phyloP scores from a whole-genome alignment of 2,329 filamentous ascomycete species.

The Sclerotinia trifoliorum region DNA sequence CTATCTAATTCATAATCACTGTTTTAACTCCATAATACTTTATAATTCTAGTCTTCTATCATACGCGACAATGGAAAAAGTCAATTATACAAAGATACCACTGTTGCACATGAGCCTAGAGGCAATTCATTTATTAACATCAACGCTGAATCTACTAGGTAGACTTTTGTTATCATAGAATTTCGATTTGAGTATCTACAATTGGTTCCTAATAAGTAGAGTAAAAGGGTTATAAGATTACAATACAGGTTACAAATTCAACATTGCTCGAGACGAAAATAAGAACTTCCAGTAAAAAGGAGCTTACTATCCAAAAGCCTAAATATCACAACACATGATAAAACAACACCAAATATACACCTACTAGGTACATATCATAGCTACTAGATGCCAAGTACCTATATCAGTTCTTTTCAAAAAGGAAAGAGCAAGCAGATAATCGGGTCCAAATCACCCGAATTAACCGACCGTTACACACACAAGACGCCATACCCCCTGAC shows the following conservation, averaged over 20 bases:
- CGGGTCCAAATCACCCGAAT: not conserved
- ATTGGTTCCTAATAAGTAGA: not conserved
- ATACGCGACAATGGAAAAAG: too few relatives aligned
- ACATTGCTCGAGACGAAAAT: not conserved
- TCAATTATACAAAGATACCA: too few relatives aligned
- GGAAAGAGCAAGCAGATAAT: not conserved
- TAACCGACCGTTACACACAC: not conserved
- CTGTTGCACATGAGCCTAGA: too few relatives aligned
- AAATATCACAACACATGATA: not conserved
- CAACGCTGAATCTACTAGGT: too few relatives aligned
- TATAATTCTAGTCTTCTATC: too few relatives aligned
- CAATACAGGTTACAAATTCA: not conserved
- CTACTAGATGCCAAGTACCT: too few relatives aligned
- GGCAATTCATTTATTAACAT: not conserved
- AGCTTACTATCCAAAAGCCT: not conserved
- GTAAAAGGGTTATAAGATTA: not conserved
- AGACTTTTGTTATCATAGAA: too few relatives aligned
- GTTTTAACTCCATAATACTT: too few relatives aligned
- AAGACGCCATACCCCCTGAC: constrained; percentile 3
- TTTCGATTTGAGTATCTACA: too few relatives aligned
- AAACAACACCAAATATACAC: not conserved
- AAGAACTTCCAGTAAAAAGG: not conserved
- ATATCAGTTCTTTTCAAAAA: not conserved
- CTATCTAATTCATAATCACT: too few relatives aligned
- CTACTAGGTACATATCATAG: too few relatives aligned